Evolutionary conservation across 2,329 filamentous ascomycete genomes (phyloP).

Genomic region (Fusarium sp.): DNA sequence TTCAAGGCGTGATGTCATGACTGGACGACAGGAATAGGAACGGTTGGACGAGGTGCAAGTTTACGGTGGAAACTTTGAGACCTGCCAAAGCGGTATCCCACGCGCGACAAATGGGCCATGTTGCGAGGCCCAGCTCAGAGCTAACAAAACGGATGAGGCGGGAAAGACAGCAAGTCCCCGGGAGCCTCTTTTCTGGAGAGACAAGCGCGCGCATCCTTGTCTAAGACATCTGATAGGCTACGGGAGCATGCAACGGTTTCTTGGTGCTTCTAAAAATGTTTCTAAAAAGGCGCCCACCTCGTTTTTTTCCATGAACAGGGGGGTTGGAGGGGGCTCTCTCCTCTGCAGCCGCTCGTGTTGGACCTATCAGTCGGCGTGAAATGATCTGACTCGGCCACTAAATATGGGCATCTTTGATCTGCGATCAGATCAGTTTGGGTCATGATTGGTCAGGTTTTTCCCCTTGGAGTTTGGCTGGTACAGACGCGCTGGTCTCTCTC

Average conservation of each 20-base stretch:
- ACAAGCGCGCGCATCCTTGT: not conserved
- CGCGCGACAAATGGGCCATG: not conserved
- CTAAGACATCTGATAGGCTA: not conserved
- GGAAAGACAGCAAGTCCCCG: not conserved
- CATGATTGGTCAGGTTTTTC: not conserved
- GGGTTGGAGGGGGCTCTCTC: not conserved
- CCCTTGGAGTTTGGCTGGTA: not conserved
- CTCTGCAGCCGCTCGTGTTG: not conserved
- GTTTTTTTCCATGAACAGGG: not conserved
- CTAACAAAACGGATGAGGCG: not conserved
- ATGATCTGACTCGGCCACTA: not conserved
- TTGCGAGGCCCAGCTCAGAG: not conserved
- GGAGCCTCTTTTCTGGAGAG: not conserved
- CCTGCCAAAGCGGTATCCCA: not conserved
- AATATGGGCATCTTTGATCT: not conserved
- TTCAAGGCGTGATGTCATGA: slow-evolving; percentile 27
- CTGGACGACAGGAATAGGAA: not conserved
- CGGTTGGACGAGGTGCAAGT: slow-evolving; percentile 22
- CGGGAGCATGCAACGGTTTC: not conserved
- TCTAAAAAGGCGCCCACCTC: not conserved
- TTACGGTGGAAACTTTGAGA: slow-evolving; percentile 6
- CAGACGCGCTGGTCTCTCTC: not conserved
- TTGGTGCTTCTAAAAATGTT: not conserved
- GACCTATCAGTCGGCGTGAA: not conserved
- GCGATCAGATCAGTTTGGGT: not conserved